Evolutionary conservation across 768 basidiomycete species (phyloP).

Genomic region (Lentinula sp.): DNA sequence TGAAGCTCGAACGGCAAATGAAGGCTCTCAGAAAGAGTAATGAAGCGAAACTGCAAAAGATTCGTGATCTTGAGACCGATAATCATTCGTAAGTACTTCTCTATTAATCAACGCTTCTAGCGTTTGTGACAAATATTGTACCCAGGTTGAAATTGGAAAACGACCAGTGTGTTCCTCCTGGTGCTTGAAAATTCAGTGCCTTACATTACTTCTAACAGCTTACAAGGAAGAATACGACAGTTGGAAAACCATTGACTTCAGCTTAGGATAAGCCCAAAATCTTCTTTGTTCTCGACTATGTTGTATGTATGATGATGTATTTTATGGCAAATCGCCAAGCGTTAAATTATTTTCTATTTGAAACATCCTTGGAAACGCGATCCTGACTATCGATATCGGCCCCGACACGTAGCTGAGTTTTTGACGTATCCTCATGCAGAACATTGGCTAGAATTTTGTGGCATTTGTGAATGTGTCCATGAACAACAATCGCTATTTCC

Average conservation of each 20-base stretch:
- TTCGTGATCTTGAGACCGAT: conserved; percentile 21
- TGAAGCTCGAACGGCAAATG: conserved; percentile 31
- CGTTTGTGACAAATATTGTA: not conserved
- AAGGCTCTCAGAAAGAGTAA: conserved; percentile 29
- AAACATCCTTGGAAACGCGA: not conserved
- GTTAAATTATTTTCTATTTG: not conserved
- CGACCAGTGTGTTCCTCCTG: not conserved
- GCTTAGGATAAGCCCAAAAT: not conserved
- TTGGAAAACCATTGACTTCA: not conserved
- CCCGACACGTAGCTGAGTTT: not conserved
- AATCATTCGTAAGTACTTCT: conserved; percentile 18
- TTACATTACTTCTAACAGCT: not conserved
- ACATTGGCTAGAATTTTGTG: not conserved
- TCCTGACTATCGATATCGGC: not conserved
- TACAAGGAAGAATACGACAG: not conserved
- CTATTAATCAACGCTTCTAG: not conserved
- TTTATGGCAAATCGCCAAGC: not conserved
- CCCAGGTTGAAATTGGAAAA: not conserved
- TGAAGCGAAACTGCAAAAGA: conserved; percentile 25
- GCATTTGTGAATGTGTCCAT: not conserved
- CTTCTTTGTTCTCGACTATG: too few relatives aligned
- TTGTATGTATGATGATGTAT: not conserved
- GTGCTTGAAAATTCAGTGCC: not conserved
- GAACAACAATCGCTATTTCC: not conserved
- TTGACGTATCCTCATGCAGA: not conserved